These are phyloP conservation scores for Persicaria tinctoria DNA, from an alignment of 148 eudicot genomes.

Conservation along the genomic window DNA sequence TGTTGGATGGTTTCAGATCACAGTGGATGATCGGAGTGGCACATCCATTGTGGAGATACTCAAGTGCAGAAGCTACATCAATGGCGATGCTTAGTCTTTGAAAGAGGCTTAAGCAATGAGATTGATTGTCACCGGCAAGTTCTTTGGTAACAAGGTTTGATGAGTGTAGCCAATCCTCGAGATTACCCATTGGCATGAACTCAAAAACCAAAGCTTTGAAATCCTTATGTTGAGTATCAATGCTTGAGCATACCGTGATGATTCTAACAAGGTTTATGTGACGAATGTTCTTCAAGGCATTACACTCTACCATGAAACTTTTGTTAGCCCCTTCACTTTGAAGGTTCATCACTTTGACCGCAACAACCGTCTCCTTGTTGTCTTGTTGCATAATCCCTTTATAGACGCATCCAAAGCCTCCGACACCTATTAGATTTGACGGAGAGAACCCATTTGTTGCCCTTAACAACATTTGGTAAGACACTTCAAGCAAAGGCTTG, in stretches of 20 bases:
- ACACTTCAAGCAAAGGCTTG: conserved; percentile 12
- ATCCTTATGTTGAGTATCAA: conserved; percentile 14
- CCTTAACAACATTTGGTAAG: conserved; percentile 16
- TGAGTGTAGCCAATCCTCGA: conserved; percentile 19
- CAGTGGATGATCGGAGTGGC: conserved; percentile 24
- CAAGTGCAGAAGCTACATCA: conserved; percentile 34
- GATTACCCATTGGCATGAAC: conserved; percentile 16
- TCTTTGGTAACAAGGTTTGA: not conserved
- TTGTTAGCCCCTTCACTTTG: conserved; percentile 1
- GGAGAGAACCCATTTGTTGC: conserved; percentile 26
- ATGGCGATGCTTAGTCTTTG: conserved; percentile 20
- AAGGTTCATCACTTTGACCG: conserved; percentile 20
- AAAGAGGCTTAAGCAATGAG: conserved; percentile 16
- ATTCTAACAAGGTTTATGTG: conserved; percentile 21
- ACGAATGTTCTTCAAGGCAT: conserved; percentile 18
- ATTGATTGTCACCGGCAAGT: not conserved
- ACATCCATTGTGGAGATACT: conserved; percentile 31
- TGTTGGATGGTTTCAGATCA: conserved; percentile 35
- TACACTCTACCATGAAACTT: conserved; percentile 19
- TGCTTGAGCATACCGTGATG: conserved; percentile 20
- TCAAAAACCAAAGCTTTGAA: conserved; percentile 20
- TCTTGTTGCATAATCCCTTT: conserved; percentile 13
- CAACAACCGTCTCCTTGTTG: not conserved
- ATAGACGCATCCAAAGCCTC: conserved; percentile 26
- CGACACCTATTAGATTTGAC: conserved; percentile 17